Percentiles rank a stretch among this genome's conserved stretches.
Conservation (phyloP, 1,284 basidiomycete genomes). For the Anthracocystis panici-leucophaei region DNA sequence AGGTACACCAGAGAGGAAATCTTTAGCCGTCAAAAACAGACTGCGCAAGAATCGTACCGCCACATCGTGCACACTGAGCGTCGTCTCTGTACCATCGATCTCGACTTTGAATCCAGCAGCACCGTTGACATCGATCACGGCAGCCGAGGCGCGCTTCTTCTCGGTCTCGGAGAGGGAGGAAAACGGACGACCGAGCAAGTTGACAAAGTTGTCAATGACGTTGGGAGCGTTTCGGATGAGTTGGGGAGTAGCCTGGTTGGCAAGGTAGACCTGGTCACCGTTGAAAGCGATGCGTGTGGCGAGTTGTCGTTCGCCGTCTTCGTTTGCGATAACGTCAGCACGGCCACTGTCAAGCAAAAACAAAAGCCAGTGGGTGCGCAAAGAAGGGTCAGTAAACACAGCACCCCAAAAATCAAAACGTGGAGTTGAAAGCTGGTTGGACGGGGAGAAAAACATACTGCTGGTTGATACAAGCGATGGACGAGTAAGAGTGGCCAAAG, state of each 20-base stretch:
- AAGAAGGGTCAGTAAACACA: slow-evolving; percentile 15
- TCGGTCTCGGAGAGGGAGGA: slow-evolving; percentile 77
- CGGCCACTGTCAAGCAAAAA: slow-evolving; percentile 47
- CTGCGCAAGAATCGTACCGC: slow-evolving; percentile 87
- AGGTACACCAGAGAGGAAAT: slow-evolving; percentile 85
- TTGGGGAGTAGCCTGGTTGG: slow-evolving; percentile 93
- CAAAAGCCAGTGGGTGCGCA: background rate
- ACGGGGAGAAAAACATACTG: slow-evolving; percentile 71
- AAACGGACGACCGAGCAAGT: slow-evolving; percentile 90
- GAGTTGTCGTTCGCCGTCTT: slow-evolving; percentile 98
- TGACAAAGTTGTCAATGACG: slow-evolving; percentile 92
- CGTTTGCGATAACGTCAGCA: slow-evolving; percentile 84
- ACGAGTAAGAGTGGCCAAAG: slow-evolving; percentile 94
- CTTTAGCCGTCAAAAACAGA: slow-evolving; percentile 86
- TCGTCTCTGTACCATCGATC: slow-evolving; percentile 77
- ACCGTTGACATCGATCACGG: slow-evolving; percentile 78
- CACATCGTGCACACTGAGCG: slow-evolving; percentile 86
- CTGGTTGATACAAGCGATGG: slow-evolving; percentile 95
- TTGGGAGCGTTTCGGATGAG: slow-evolving; percentile 95
- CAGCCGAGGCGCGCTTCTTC: slow-evolving; percentile 84
- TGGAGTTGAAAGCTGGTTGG: background rate
- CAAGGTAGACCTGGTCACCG: slow-evolving; percentile 80
- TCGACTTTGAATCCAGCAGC: slow-evolving; percentile 78
- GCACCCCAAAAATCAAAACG: background rate
- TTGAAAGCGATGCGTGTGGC: slow-evolving; percentile 92